phyloP scores from a whole-genome alignment of 2,329 filamentous ascomycete species.

The Aspergillus niger region DNA sequence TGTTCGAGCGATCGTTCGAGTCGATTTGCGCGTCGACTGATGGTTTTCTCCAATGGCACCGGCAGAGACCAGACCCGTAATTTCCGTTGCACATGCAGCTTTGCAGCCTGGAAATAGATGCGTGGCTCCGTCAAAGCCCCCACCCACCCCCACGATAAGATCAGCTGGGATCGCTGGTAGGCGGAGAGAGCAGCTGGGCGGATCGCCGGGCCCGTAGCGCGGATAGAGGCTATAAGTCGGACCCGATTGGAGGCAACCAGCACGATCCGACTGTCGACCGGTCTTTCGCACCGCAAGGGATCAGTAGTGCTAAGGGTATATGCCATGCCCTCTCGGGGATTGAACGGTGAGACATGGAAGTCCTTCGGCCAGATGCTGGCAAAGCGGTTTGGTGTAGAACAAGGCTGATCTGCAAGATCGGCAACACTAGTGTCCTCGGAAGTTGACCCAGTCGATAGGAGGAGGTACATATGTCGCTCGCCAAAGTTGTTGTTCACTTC shows the following conservation, averaged over 20 bases:
- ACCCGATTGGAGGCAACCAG: background rate
- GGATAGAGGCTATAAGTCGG: background rate
- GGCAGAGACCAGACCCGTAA: background rate
- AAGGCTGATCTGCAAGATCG: background rate
- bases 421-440: background rate
- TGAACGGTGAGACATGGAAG: slow-evolving; percentile 11
- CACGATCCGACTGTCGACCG: slow-evolving; percentile 6
- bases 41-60: background rate
- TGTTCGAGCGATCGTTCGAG: background rate
- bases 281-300: background rate
- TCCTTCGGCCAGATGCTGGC: slow-evolving; percentile 7
- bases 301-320: slow-evolving; percentile 5
- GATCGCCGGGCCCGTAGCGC: background rate
- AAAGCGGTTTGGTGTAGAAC: background rate
- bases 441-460: background rate
- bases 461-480: slow-evolving; percentile 9
- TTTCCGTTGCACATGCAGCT: background rate
- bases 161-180: background rate
- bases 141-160: slow-evolving; percentile 4
- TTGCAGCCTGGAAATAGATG: background rate
- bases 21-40: background rate
- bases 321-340: background rate
- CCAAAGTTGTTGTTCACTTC: slow-evolving; percentile 13
- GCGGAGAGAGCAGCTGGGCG: background rate
- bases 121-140: background rate